Base-by-base conservation (phyloP, 1,284 basidiomycete genomes). In the Coriolopsis trogii region DNA sequence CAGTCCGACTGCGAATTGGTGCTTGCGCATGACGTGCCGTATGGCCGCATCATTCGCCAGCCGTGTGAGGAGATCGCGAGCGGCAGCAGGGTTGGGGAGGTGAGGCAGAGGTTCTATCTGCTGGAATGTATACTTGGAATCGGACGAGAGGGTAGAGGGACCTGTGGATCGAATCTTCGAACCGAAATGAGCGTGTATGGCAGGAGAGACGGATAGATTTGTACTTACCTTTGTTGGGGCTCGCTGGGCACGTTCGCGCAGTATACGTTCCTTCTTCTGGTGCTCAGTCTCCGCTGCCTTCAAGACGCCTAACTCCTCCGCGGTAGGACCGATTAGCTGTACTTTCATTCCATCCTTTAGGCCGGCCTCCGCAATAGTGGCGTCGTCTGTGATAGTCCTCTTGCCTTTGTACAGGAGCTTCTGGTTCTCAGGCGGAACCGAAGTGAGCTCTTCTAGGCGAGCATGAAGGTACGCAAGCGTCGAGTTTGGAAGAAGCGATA, bases 321-420 rank as follows among this genome's bases (percentile, higher is more conserved):
- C 60, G 1, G 85, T 89, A 2, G 80, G 74, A 2, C 88, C 89
- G 6, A 89, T 70, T 72, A 91, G 71, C 62, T 87, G 85, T 2
- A 89, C 68, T 66, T 85, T 89, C 44, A 73, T 62, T 4, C 86
- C 85, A 59, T 81, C 70, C 60, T 78, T 83, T 30, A 90, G 61
- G 12, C 87, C 87, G 1, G 77, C 78, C 40, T 80, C 71, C 0
- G 60, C 43, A 3, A 89, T 58, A 0, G 80, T 79, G 8, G 67
- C 70, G 24, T 70, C 67, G 4, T 65, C 60, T 0, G 60, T 41
- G 1, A 67, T 65, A 0, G 68, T 47, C 38, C 80, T 85, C 74
- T 84, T 88, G 26, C 87, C 87, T 66, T 84, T 87, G 71, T 79
- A 86, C 3, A 90, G 66, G 31, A 90, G 72, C 63, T 90, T 91